Base-by-base conservation (phyloP, 2,329 filamentous ascomycete genomes). In the Alternaria incomplexa region DNA sequence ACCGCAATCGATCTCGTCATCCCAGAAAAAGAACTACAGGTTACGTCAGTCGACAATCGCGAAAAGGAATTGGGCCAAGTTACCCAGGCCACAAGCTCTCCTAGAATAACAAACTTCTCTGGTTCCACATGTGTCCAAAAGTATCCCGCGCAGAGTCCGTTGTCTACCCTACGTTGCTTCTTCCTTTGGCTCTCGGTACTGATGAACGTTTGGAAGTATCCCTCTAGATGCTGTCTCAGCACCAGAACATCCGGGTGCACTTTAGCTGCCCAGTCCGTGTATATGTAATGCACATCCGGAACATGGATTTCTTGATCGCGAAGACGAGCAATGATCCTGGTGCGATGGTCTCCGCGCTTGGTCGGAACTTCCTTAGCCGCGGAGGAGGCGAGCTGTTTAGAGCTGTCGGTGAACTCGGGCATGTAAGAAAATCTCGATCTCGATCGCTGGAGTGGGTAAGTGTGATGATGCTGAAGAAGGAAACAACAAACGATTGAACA, bases 1-100 rank as follows among this genome's bases (percentile, higher is more conserved):
- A 11, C 62, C 62, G 30, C 62, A 65, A 17, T 62, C 62, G 25
- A 65, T 65, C 7, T 65, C 62, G 36, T 65, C 62, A 23, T 65
- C 62, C 62, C 62, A 65, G 26, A 65, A 65, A 25, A 65, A 65
- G 46, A 65, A 62, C 62, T 62, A 20, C 2, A 2, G 5, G 11
- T 43, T 10, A 7, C 7, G n/a, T 63, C 12, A 63, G 61, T 17
- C 22, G 26, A 10, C 22, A 4, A 23, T 32, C 3, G 3, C 8
- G 6, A 10, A 25, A 23, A 23, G 6, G 36, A 10, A 10, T 15
- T 3, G 6, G 6, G 20, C 2, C 6, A 6, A 26, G 25, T n/a
- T 54, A 63, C 61, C 52, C 58, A 63, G 22, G 61, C 61, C 4
- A 63, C 53, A n/a, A 63, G 23, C 32, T 61, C 58, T 13, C 58